A percentile compares a stretch with the other conserved stretches of the same genome.
Conservation (phyloP, 2,329 filamentous ascomycete genomes). For the Pyricularia sp. region DNA sequence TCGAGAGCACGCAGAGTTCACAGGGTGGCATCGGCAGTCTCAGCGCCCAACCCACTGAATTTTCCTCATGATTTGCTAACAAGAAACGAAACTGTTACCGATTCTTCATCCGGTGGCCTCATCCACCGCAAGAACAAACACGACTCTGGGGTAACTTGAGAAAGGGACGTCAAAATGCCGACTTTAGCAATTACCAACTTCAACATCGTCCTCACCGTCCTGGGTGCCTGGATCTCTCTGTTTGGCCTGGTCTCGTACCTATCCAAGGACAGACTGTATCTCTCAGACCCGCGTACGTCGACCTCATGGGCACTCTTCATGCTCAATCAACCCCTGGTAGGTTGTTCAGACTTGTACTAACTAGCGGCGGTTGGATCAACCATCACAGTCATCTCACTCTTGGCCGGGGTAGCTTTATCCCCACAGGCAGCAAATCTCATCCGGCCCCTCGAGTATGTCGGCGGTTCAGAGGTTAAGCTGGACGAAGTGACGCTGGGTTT, state of each 20-base stretch:
- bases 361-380: background rate
- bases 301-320: background rate
- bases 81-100: background rate
- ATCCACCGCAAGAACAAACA: background rate
- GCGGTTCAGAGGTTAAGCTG: constrained; percentile 43
- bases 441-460: constrained; percentile 65
- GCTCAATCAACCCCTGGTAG: background rate
- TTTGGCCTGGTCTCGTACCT: constrained; percentile 87
- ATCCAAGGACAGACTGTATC: constrained; percentile 80
- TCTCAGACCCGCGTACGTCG: constrained; percentile 76
- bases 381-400: constrained; percentile 64
- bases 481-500: constrained; percentile 74
- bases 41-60: background rate
- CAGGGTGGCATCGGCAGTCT: background rate
- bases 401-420: constrained; percentile 76
- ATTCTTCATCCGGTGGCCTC: background rate
- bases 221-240: constrained; percentile 83
- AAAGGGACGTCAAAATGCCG: constrained; percentile 25
- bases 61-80: background rate
- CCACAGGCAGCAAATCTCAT: constrained; percentile 63
- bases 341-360: background rate
- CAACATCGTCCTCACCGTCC: constrained; percentile 70
- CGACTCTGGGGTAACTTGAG: background rate
- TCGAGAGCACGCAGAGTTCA: background rate
- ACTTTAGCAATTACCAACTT: constrained; percentile 52